A percentile compares a stretch with the other conserved stretches of the same genome.
These are phyloP conservation scores for Albophoma yamanashiensis DNA, from an alignment of 2,329 filamentous ascomycete species.

Conservation along the genomic window DNA sequence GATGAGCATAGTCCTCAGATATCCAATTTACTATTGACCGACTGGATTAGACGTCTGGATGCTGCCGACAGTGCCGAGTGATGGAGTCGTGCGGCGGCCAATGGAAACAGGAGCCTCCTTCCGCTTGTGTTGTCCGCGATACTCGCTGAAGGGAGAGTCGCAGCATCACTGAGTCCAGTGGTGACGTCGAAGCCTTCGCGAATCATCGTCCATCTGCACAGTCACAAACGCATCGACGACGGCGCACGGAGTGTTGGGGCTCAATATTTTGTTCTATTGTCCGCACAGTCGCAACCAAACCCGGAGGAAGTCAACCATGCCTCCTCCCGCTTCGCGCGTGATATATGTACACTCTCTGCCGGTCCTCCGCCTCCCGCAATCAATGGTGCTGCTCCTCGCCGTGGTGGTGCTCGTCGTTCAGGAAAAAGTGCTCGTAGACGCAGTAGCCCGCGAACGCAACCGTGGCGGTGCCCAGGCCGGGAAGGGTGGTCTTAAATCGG, in stretches of 20 bases:
- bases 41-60: neutral
- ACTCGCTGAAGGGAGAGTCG: neutral
- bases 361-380: constrained; percentile 4
- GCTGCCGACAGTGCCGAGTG: neutral
- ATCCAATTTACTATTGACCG: neutral
- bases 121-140: too few relatives aligned
- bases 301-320: neutral
- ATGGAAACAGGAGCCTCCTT: neutral
- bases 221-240: neutral
- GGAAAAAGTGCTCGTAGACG: constrained; percentile 78
- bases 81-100: neutral
- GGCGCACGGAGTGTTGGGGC: neutral
- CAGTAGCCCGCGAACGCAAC: constrained; percentile 88
- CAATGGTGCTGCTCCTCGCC: constrained; percentile 30
- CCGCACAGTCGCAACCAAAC: neutral
- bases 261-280: neutral
- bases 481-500: constrained; percentile 78
- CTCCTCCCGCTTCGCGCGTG: constrained; percentile 1
- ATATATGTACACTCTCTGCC: constrained; percentile 26
- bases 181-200: too few relatives aligned
- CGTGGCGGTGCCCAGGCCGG: constrained; percentile 83
- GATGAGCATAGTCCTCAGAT: neutral
- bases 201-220: neutral
- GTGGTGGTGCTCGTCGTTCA: constrained; percentile 59
- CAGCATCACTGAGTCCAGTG: neutral